A percentile compares a stretch with the other conserved stretches of the same genome.
Evolutionary conservation across 495 filamentous ascomycete genomes (phyloP).

Genomic region (Penicillium riverlandense): DNA sequence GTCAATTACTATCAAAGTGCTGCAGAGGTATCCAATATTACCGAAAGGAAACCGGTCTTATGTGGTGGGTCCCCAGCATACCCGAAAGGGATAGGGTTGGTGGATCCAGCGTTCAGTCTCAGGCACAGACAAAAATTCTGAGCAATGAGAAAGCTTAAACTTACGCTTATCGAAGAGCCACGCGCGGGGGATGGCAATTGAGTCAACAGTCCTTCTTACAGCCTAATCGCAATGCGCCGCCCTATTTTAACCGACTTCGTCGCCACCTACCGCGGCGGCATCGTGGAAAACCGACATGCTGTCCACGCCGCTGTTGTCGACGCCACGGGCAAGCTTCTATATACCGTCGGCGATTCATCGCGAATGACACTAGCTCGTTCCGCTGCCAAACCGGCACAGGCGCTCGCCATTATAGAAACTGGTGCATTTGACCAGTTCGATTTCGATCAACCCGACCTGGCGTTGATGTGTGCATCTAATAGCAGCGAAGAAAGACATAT

Average conservation of each 20-base stretch:
- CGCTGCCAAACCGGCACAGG: constrained; percentile 35
- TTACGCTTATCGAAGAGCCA: too few species aligned
- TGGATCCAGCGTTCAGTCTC: too few species aligned
- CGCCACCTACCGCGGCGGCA: constrained; percentile 17
- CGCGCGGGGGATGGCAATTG: too few species aligned
- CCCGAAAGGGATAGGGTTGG: too few species aligned
- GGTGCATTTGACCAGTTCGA: constrained; percentile 21
- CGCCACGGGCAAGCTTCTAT: constrained; percentile 21
- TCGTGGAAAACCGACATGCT: constrained; percentile 30
- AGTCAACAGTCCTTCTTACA: too few species aligned
- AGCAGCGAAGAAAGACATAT: constrained; percentile 35
- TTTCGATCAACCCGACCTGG: constrained; percentile 31
- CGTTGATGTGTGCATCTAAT: constrained; percentile 39
- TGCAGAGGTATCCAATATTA: too few species aligned
- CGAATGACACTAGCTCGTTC: constrained; percentile 33
- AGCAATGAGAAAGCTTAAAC: too few species aligned
- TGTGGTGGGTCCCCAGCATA: too few species aligned
- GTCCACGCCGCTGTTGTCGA: constrained; percentile 32
- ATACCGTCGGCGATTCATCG: constrained; percentile 26
- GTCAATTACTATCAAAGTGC: too few species aligned
- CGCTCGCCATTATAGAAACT: constrained; percentile 26
- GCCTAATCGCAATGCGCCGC: constrained; percentile 4
- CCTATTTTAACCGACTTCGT: constrained; percentile 16
- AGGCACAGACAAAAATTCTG: too few species aligned
- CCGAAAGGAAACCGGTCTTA: too few species aligned